Evolutionary conservation across 2,329 filamentous ascomycete species (phyloP).

Genomic region (Nigrograna mackinnonii): DNA sequence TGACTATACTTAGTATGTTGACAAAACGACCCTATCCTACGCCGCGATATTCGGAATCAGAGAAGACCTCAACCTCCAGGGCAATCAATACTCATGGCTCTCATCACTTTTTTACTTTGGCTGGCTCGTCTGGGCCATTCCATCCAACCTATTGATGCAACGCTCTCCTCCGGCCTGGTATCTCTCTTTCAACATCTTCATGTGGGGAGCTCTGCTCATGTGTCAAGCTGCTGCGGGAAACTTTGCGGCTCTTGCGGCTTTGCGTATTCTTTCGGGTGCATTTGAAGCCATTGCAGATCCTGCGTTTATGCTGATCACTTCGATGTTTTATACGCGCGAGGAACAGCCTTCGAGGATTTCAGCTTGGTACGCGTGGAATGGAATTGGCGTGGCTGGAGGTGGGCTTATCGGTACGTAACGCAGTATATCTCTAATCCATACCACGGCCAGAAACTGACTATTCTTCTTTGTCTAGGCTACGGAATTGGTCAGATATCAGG

Average conservation of each 20-base stretch:
- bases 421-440: no score
- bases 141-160: slow-evolving; percentile 21
- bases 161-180: slow-evolving; percentile 12
- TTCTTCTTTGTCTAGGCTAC: not conserved
- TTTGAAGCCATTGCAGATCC: slow-evolving; percentile 60
- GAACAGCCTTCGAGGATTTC: slow-evolving; percentile 32
- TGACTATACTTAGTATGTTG: slow-evolving; percentile 1
- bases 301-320: slow-evolving; percentile 49
- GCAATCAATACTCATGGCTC: slow-evolving; percentile 62
- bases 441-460: no score
- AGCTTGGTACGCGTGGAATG: slow-evolving; percentile 23
- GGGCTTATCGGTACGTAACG: slow-evolving; percentile 18
- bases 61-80: slow-evolving; percentile 58
- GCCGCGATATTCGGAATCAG: slow-evolving; percentile 67
- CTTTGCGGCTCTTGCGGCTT: slow-evolving; percentile 48
- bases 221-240: slow-evolving; percentile 6
- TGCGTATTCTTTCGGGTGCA: slow-evolving; percentile 58
- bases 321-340: slow-evolving; percentile 41
- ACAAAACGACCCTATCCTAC: slow-evolving; percentile 52
- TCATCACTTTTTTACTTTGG: slow-evolving; percentile 50
- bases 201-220: slow-evolving; percentile 11
- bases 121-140: slow-evolving; percentile 15
- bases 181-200: slow-evolving; percentile 30
- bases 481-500: not conserved
- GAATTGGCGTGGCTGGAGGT: slow-evolving; percentile 54